Evolutionary conservation across 2,329 filamentous ascomycete genomes (phyloP).

Genomic region (Zymoseptoria tritici): DNA sequence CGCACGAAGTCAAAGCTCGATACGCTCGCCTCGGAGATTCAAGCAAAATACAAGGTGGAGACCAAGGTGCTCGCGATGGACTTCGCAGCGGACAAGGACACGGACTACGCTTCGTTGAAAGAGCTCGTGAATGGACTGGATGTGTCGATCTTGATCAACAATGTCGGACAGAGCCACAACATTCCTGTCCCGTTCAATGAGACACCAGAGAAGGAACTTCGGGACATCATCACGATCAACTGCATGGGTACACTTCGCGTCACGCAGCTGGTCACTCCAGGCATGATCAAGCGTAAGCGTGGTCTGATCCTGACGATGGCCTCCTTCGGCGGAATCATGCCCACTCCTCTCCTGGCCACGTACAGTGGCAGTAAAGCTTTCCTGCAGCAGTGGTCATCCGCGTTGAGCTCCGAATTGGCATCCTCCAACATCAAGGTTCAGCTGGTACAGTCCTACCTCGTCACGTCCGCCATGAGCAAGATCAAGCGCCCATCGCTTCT

Average conservation of each 20-base stretch:
- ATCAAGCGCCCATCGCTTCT: conserved; percentile 69
- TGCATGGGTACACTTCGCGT: conserved; percentile 83
- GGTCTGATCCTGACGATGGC: conserved; percentile 96
- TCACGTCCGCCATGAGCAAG: conserved; percentile 97
- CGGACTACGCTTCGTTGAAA: conserved; percentile 70
- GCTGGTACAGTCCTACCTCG: conserved; percentile 82
- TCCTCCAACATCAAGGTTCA: conserved; percentile 80
- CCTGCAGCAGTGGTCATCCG: conserved; percentile 89
- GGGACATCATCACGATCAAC: conserved; percentile 91
- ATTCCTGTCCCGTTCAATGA: conserved; percentile 85
- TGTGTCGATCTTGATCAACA: conserved; percentile 86
- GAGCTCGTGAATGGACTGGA: conserved; percentile 59
- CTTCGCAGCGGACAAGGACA: conserved; percentile 70
- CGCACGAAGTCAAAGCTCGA: conserved; percentile 91
- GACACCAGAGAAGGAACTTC: conserved; percentile 71
- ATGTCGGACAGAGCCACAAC: conserved; percentile 88
- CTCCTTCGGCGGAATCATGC: conserved; percentile 86
- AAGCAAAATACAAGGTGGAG: conserved; percentile 61
- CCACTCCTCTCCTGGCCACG: conserved; percentile 85
- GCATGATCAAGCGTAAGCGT: conserved; percentile 74
- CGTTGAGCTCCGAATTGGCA: conserved; percentile 75
- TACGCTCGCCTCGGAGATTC: conserved; percentile 66
- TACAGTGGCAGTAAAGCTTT: conserved; percentile 98
- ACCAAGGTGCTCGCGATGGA: conserved; percentile 85
- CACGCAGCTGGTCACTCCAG: conserved; percentile 75